Percentiles rank a stretch among this genome's conserved stretches.
phyloP scores from a whole-genome alignment of 2,329 filamentous ascomycete genomes.

The Thelonectria blattea region DNA sequence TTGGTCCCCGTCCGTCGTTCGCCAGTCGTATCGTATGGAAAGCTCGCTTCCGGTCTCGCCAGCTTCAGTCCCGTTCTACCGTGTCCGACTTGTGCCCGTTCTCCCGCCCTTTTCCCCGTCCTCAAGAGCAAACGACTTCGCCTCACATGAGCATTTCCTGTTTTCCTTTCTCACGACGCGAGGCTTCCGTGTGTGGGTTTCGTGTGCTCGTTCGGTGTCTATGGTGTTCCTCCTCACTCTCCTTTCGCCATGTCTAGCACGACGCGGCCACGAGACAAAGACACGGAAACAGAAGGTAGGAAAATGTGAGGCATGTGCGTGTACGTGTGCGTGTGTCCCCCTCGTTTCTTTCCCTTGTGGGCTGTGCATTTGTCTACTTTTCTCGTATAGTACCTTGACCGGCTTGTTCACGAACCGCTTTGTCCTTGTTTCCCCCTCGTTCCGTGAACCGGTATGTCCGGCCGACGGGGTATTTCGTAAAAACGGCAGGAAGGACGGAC shows the following conservation, averaged over 20 bases:
- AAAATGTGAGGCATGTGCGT: background rate
- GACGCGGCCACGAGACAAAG: background rate
- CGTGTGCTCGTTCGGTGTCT: too few species aligned
- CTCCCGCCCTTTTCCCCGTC: background rate
- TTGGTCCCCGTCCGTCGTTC: background rate
- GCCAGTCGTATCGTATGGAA: too few species aligned
- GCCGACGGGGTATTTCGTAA: background rate
- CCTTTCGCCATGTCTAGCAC: background rate
- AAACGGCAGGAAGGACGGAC: background rate
- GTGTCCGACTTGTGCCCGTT: background rate
- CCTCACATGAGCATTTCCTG: background rate
- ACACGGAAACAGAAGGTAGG: background rate
- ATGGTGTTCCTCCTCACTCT: too few species aligned
- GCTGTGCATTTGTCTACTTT: too few species aligned
- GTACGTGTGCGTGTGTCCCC: background rate
- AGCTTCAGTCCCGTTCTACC: background rate
- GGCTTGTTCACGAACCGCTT: background rate
- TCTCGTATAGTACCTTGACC: background rate
- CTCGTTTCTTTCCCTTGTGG: background rate
- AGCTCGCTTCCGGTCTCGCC: background rate
- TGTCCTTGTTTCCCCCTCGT: background rate
- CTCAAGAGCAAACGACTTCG: background rate
- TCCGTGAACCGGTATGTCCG: too few species aligned
- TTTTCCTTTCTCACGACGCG: background rate
- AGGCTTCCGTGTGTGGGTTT: background rate